These are phyloP conservation scores for Phaeotremella skinneri DNA, from an alignment of 768 basidiomycete species.

Conservation along the genomic window DNA sequence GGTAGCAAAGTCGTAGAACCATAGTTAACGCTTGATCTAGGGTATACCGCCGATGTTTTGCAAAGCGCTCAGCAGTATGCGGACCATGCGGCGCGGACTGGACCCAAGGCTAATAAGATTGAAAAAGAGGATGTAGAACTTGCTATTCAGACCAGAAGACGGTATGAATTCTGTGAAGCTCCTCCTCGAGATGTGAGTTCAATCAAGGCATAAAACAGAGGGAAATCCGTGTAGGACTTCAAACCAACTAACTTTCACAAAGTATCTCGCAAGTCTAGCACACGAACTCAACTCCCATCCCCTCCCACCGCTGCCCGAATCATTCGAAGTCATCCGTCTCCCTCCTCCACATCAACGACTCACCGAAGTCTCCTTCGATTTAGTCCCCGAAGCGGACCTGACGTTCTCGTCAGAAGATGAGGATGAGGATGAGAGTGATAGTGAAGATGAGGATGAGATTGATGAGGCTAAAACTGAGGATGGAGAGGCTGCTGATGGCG, in stretches of 20 bases:
- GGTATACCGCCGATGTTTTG: constrained; percentile 55
- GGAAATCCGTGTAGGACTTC: too few species aligned
- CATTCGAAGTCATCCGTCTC: constrained; percentile 53
- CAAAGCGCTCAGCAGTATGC: constrained; percentile 51
- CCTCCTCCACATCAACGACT: constrained; percentile 52
- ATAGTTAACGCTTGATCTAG: constrained; percentile 28
- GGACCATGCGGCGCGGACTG: constrained; percentile 51
- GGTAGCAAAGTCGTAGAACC: background rate
- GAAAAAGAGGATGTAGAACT: constrained; percentile 53
- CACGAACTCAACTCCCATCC: constrained; percentile 53
- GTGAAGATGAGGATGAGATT: constrained; percentile 8
- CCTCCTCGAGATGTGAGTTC: constrained; percentile 54
- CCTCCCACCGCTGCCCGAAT: constrained; percentile 53
- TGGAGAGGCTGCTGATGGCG: constrained; percentile 23
- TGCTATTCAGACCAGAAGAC: constrained; percentile 52
- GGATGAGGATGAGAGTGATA: constrained; percentile 27
- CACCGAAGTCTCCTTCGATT: constrained; percentile 53
- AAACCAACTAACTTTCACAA: constrained; percentile 1
- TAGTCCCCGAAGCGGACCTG: constrained; percentile 45
- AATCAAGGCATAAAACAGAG: background rate
- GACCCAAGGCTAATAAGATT: constrained; percentile 29
- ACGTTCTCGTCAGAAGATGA: constrained; percentile 16
- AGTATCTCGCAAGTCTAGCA: constrained; percentile 54
- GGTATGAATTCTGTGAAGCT: constrained; percentile 51
- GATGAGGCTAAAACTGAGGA: constrained; percentile 12